Conservation (phyloP, 1,139 yeast genomes). For the Scheffersomyces titani region DNA sequence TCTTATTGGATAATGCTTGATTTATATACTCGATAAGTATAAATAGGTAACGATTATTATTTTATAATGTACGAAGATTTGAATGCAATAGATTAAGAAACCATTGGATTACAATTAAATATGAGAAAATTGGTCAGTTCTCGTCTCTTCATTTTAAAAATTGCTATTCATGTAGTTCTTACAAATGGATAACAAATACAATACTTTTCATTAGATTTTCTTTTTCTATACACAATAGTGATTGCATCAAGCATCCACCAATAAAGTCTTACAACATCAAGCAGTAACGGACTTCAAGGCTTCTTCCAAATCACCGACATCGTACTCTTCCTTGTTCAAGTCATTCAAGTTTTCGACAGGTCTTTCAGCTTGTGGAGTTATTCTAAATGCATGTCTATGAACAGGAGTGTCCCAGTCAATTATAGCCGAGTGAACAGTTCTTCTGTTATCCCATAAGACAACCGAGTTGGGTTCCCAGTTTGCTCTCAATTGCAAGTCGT, state of each 20-base stretch:
- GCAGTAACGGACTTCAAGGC: slow-evolving; percentile 26
- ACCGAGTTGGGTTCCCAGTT: slow-evolving; percentile 60
- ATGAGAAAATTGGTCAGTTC: too few species aligned
- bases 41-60: neutral
- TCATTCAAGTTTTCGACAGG: slow-evolving; percentile 41
- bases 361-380: slow-evolving; percentile 51
- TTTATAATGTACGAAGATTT: neutral
- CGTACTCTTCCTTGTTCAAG: slow-evolving; percentile 33
- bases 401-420: slow-evolving; percentile 45
- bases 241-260: neutral
- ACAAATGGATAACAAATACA: neutral
- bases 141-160: too few species aligned
- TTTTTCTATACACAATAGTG: neutral
- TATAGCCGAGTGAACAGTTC: slow-evolving; percentile 44
- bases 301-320: slow-evolving; percentile 40
- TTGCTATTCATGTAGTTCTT: neutral
- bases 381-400: slow-evolving; percentile 45
- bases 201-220: slow-evolving; percentile 1
- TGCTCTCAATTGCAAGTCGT: slow-evolving; percentile 58
- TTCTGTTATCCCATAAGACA: slow-evolving; percentile 53
- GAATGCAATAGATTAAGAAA: too few species aligned
- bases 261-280: neutral
- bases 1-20: slow-evolving; percentile 68
- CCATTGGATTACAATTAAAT: too few species aligned
- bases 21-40: neutral